Evolutionary conservation across 352 stramenopile species (phyloP), one percentile per base, ranked within the genome.

Genomic region (Globisporangium paroecandrum): DNA sequence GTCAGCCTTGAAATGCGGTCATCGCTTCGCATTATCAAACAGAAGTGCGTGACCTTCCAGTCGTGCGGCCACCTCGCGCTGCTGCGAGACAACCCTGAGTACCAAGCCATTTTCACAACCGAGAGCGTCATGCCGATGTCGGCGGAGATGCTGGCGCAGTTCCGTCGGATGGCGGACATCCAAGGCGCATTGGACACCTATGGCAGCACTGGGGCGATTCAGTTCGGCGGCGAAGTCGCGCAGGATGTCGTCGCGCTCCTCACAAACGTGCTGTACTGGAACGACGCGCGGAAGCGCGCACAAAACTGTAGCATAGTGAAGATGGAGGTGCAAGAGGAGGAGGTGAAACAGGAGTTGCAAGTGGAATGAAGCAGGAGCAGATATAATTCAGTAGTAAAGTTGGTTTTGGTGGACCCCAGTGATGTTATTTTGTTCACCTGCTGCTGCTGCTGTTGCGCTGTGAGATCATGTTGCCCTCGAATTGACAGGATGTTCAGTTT

Each of bases 161-260:
- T 94, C 43, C 76, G 79, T 27, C 78, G 83, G 10, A 91, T 94
- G 82, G 88, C 86, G 0, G 86, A 96, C 58, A 78, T 96, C 32
- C 88, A 94, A 70, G 88, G 88, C 46, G 88, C 83, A 8, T 65
- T 96, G 55, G 75, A 69, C 15, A 75, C 77, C 34, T 96, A 96
- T 60, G 69, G 83, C 8, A 73, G 76, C 20, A 82, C 77, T 0
- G 74, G 73, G 18, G 84, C 80, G 24, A 91, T 96, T 65, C 78
- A 91, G 73, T 96, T 96, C 58, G 85, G 85, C 47, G 75, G 80
- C 20, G 77, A 91, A 67, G 85, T 96, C 3, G 85, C 88, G 10
- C 85, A 92, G 59, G 87, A 96, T 61, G 83, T 96, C 5, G 83
- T 94, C 24, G 62, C 77, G 7, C 61, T 93, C 24, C 77, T 96